These are phyloP conservation scores for Amanita exitialis DNA, from an alignment of 768 basidiomycete species.

Conservation along the genomic window DNA sequence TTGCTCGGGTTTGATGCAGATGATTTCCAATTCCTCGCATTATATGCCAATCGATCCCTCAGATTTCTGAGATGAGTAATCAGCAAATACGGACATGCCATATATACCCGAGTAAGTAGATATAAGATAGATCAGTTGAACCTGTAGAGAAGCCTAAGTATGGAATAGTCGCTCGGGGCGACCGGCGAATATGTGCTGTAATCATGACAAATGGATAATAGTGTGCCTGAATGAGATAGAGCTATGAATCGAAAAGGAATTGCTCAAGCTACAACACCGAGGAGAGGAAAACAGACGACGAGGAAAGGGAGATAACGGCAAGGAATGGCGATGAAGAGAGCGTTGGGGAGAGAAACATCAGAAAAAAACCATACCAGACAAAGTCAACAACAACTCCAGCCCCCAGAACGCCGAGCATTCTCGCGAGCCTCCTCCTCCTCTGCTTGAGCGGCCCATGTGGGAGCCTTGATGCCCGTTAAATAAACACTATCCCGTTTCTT, in stretches of 20 bases:
- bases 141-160: constrained; percentile 17
- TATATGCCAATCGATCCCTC: constrained; percentile 4
- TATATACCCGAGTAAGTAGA: constrained; percentile 30
- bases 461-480: constrained; percentile 50
- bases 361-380: constrained; percentile 12
- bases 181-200: constrained; percentile 3
- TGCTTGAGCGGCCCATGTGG: constrained; percentile 72
- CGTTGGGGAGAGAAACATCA: constrained; percentile 8
- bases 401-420: constrained; percentile 37
- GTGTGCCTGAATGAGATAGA: constrained; percentile 8
- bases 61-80: neutral
- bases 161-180: constrained; percentile 7
- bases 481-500: constrained; percentile 81
- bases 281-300: constrained; percentile 10
- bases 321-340: constrained; percentile 14
- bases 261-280: constrained; percentile 11
- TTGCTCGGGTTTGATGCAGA: neutral
- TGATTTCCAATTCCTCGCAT: constrained; percentile 3
- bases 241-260: constrained; percentile 12
- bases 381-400: constrained; percentile 65
- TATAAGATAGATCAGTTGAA: constrained; percentile 32
- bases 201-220: constrained; percentile 3
- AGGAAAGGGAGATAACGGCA: constrained; percentile 10
- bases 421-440: constrained; percentile 68
- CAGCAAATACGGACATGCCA: constrained; percentile 19